A percentile compares a stretch with the other conserved stretches of the same genome.
Conservation (phyloP, 1,284 basidiomycete species). For the Meripilus lineatus region DNA sequence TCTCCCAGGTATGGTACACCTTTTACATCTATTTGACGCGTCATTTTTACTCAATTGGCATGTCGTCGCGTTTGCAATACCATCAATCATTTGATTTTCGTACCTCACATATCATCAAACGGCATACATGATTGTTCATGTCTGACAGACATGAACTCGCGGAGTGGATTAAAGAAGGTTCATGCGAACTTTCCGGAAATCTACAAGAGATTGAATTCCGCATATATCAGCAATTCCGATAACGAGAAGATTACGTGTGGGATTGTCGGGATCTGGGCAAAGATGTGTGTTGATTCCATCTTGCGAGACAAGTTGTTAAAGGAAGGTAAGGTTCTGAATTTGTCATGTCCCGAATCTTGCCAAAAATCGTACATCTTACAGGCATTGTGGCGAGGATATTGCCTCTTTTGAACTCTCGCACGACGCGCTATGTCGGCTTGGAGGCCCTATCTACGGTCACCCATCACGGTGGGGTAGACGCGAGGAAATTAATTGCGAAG, state of each 20-base stretch:
- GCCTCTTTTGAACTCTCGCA: constrained; percentile 43
- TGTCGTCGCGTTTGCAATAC: too few species aligned
- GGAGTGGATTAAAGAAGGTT: constrained; percentile 56
- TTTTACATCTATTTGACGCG: background rate
- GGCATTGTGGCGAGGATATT: constrained; percentile 51
- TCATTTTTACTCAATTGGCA: too few species aligned
- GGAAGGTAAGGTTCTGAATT: constrained; percentile 34
- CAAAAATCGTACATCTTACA: constrained; percentile 18
- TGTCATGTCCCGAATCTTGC: background rate
- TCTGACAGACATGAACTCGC: constrained; percentile 47
- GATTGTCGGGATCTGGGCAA: constrained; percentile 56
- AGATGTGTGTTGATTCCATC: constrained; percentile 57
- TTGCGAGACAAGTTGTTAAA: constrained; percentile 52
- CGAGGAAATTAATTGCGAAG: constrained; percentile 47
- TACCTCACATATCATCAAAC: too few species aligned
- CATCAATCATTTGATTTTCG: too few species aligned
- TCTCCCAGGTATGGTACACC: constrained; percentile 41
- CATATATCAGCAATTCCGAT: constrained; percentile 17
- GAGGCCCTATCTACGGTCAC: constrained; percentile 53
- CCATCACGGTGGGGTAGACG: constrained; percentile 50
- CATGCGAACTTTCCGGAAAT: constrained; percentile 51
- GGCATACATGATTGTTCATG: too few species aligned
- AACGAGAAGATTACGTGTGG: constrained; percentile 36
- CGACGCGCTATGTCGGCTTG: constrained; percentile 46
- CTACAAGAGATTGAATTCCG: constrained; percentile 39